Evolutionary conservation across 768 basidiomycete genomes (phyloP), one percentile per base, ranked within the genome.

Genomic region (Psilocybe tampanensis): DNA sequence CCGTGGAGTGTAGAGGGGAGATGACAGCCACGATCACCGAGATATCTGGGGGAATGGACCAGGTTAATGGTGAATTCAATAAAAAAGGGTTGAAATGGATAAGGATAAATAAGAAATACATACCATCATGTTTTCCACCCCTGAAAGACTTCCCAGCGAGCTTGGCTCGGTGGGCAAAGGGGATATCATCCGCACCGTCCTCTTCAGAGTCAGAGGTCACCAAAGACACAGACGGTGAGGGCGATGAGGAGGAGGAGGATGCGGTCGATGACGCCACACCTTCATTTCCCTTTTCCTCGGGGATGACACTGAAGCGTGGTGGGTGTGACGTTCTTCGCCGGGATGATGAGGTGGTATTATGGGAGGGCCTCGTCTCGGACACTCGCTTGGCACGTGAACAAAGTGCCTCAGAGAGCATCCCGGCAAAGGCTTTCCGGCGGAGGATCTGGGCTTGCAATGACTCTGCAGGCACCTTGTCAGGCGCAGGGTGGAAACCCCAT

Each of bases 101-200:
- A 4, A 15, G 4, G 4, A 8, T 13, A 3, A 39, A 39, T 39
- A 3, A 39, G n/a, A n/a, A n/a, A n/a, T n/a, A 39, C 75, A 18
- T 58, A 91, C 92, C 93, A 74, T 95, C 93, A 49, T 83, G 82
- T 76, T 95, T 95, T 26, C 94, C 94, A 39, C 93, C 93, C 17
- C 77, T 75, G 69, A 92, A 94, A 33, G 70, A 70, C 65, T 83
- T 82, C 15, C 92, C 92, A 49, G 82, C 81, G 64, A 94, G 87
- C 60, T 83, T 76, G 21, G 94, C 92, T 18, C 90, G 80, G n/a
- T 87, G 73, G 51, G 85, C 91, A 72, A 95, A 95, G n/a, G 94
- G 94, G 34, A 89, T 83, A 59, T 92, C 90, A 39, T 65, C 68
- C 1, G 68, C 70, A 9, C 33, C 56, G n/a, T 43, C 43, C 29